Evolutionary conservation across 164 flowering plant genomes (phyloP).

Genomic region (Saururus chinensis): DNA sequence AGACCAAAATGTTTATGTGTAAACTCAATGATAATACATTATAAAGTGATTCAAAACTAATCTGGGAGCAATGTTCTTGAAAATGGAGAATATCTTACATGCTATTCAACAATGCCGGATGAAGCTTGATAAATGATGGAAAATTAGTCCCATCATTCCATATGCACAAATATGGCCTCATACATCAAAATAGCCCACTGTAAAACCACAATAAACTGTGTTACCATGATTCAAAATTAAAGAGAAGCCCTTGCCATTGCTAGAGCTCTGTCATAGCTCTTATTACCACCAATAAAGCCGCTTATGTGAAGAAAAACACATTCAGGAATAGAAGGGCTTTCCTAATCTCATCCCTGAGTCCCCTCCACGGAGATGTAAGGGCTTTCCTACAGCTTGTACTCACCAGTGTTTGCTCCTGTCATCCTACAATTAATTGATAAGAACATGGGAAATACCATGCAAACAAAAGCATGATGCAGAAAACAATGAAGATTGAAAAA

Average conservation of each 20-base stretch:
- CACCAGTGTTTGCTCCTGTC: conserved; percentile 65
- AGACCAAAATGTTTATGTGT: too few relatives aligned
- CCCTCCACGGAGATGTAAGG: conserved; percentile 75
- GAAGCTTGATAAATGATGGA: too few relatives aligned
- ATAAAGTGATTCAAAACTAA: too few relatives aligned
- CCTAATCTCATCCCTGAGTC: conserved; percentile 76
- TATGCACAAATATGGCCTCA: too few relatives aligned
- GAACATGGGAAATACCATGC: background rate
- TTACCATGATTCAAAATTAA: conserved; percentile 14
- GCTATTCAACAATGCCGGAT: too few relatives aligned
- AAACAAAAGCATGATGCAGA: background rate
- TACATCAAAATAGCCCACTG: too few relatives aligned
- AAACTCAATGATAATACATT: too few relatives aligned
- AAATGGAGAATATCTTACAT: too few relatives aligned
- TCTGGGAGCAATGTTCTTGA: too few relatives aligned
- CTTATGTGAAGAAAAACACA: conserved; percentile 91
- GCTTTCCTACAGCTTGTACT: conserved; percentile 85
- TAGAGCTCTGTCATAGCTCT: conserved; percentile 70
- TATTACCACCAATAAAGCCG: conserved; percentile 87
- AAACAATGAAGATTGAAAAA: too few relatives aligned
- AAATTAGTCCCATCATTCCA: too few relatives aligned
- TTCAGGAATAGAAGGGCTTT: conserved; percentile 73
- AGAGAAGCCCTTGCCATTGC: conserved; percentile 82
- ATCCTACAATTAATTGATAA: conserved; percentile 36
- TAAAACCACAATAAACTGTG: too few relatives aligned